Percentiles rank a stretch among this genome's conserved stretches.
Conservation (phyloP, 2,329 filamentous ascomycete species). For the Aureobasidium melanogenum region DNA sequence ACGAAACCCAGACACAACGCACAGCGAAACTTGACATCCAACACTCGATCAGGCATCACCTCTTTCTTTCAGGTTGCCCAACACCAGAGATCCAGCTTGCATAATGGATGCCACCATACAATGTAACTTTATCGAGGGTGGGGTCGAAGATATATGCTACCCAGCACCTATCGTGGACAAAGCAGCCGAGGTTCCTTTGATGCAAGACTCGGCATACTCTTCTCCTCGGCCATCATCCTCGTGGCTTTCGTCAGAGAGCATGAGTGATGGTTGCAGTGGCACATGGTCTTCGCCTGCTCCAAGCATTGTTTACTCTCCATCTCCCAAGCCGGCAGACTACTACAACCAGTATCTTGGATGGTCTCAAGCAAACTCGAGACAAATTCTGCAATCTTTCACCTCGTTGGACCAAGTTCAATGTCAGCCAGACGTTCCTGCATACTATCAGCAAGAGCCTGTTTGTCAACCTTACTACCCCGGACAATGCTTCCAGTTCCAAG, state of each 20-base stretch:
- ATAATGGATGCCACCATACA: not conserved
- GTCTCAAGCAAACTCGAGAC: not conserved
- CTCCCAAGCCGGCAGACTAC: not conserved
- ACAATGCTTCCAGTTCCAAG: not conserved
- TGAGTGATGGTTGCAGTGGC: conserved; percentile 1
- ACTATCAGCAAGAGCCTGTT: not conserved
- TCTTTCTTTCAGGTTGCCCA: not conserved
- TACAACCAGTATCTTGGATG: not conserved
- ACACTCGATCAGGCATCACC: not conserved
- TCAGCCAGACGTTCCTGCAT: not conserved
- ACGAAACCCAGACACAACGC: not conserved
- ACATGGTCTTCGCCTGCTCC: conserved; percentile 8
- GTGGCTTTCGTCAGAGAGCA: not conserved
- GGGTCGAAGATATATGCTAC: not conserved
- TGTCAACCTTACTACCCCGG: not conserved
- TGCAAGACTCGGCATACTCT: conserved; percentile 1
- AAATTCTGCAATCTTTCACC: not conserved
- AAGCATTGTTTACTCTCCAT: not conserved
- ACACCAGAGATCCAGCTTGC: too few relatives aligned
- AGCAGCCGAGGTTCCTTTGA: not conserved
- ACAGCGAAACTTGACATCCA: not conserved
- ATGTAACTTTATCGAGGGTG: not conserved
- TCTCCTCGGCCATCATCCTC: not conserved
- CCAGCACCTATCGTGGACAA: not conserved
- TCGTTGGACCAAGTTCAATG: not conserved